These are phyloP conservation scores for Neocallimastix lanati DNA, from an alignment of 192 early-diverging fungal species.

Conservation along the genomic window DNA sequence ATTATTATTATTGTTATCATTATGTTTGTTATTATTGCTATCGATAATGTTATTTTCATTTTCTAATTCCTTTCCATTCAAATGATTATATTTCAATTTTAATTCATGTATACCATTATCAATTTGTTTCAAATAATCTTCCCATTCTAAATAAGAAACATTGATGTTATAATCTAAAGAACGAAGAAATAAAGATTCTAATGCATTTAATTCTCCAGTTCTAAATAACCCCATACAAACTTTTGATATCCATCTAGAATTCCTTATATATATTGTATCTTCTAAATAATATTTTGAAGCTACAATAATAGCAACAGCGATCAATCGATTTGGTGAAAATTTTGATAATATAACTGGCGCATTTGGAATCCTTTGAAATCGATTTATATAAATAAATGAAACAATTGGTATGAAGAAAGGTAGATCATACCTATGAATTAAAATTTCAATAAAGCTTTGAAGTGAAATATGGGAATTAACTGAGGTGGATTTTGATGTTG, in stretches of 20 bases:
- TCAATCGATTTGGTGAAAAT: background rate
- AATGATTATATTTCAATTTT: background rate
- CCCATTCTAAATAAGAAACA: background rate
- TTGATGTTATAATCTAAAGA: background rate
- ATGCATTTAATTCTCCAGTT: background rate
- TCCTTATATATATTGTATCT: background rate
- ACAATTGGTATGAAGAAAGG: background rate
- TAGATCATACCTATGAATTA: background rate
- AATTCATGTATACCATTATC: background rate
- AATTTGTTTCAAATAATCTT: background rate
- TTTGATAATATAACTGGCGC: background rate
- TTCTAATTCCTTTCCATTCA: background rate
- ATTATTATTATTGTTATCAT: too few relatives aligned
- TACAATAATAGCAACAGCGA: background rate
- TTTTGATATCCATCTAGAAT: background rate
- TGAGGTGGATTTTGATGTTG: background rate
- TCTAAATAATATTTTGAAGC: background rate
- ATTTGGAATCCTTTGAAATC: background rate
- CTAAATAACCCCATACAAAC: background rate
- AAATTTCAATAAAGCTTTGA: background rate
- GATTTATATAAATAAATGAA: background rate
- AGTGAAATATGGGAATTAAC: background rate
- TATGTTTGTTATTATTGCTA: too few relatives aligned
- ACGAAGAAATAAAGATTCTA: background rate
- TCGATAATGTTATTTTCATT: background rate